Evolutionary conservation across 495 filamentous ascomycete genomes (phyloP).

Genomic region (Daldinia vernicosa): DNA sequence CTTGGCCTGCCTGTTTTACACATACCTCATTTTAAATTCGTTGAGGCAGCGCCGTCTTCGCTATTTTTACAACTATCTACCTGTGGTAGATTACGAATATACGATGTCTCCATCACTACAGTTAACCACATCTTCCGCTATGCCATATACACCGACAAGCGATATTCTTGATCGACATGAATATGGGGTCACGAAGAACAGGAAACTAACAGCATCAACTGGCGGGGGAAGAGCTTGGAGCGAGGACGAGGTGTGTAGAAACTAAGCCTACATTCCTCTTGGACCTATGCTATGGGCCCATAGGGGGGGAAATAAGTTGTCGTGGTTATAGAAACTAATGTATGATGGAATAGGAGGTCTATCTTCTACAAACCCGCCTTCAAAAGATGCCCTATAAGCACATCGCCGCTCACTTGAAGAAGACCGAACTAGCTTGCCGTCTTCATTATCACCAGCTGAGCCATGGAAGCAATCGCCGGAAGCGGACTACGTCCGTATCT

Average conservation of each 20-base stretch:
- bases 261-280: slow-evolving; percentile 1
- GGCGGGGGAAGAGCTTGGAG: slow-evolving; percentile 80
- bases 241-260: slow-evolving; percentile 72
- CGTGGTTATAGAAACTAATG: slow-evolving; percentile 31
- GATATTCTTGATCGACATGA: slow-evolving; percentile 62
- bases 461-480: slow-evolving; percentile 78
- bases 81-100: slow-evolving; percentile 11
- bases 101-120: slow-evolving; percentile 60
- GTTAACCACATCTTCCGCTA: slow-evolving; percentile 52
- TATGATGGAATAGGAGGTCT: slow-evolving; percentile 69
- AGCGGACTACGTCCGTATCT: slow-evolving; percentile 69
- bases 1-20: slow-evolving; percentile 39
- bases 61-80: slow-evolving; percentile 9
- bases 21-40: slow-evolving; percentile 34
- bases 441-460: slow-evolving; percentile 86
- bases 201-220: slow-evolving; percentile 68
- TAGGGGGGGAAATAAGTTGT: background rate
- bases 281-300: background rate
- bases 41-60: slow-evolving; percentile 31
- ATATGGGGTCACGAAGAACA: slow-evolving; percentile 65
- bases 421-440: slow-evolving; percentile 85
- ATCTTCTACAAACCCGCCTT: slow-evolving; percentile 81
- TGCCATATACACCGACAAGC: slow-evolving; percentile 55
- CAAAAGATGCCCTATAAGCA: slow-evolving; percentile 92
- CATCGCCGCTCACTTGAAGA: slow-evolving; percentile 82